phyloP scores from a whole-genome alignment of 441 rosid genomes.

The Lagerstroemia fauriei region DNA sequence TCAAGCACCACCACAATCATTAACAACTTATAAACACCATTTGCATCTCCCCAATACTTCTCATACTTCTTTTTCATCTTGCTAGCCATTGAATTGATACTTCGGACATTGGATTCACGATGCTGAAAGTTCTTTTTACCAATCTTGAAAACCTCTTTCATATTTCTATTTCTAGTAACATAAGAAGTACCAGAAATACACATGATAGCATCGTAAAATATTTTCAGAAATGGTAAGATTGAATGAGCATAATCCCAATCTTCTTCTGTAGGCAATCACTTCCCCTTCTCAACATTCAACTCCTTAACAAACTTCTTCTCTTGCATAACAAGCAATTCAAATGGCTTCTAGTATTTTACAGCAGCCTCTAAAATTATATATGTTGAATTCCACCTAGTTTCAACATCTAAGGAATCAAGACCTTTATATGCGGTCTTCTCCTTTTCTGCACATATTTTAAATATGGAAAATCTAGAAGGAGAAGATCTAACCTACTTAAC shows the following conservation, averaged over 20 bases:
- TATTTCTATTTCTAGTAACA: background rate
- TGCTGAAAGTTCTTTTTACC: background rate
- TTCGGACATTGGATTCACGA: no score
- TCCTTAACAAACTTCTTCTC: background rate
- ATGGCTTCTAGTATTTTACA: conserved; percentile 10
- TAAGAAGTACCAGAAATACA: no score
- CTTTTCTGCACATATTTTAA: background rate
- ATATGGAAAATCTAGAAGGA: conserved; percentile 10
- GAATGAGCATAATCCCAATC: background rate
- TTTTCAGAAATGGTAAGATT: background rate
- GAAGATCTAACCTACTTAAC: conserved; percentile 10
- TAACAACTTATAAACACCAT: no score
- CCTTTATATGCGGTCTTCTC: background rate
- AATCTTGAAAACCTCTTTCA: background rate
- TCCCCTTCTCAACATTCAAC: background rate
- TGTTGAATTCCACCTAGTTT: background rate
- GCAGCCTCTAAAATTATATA: conserved; percentile 22
- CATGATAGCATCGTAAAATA: background rate
- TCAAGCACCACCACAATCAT: no score
- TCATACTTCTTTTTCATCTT: background rate
- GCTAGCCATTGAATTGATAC: background rate
- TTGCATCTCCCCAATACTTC: background rate
- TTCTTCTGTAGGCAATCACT: background rate
- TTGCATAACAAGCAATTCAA: background rate
- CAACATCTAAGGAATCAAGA: background rate